These are phyloP conservation scores for Ophiostoma tasmaniense DNA, from an alignment of 2,329 filamentous ascomycete genomes.

Conservation along the genomic window DNA sequence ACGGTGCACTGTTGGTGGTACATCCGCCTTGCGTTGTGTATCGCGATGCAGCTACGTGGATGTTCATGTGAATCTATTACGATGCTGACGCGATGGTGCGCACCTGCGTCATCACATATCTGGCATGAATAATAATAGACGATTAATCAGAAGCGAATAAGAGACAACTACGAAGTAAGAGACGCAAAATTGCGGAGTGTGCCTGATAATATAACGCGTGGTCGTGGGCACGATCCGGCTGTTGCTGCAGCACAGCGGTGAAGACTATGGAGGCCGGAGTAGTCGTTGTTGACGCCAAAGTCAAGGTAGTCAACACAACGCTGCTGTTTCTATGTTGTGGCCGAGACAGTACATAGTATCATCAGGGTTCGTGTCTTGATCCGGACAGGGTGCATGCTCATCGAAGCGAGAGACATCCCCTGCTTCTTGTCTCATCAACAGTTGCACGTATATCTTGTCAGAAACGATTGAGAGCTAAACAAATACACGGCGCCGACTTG, in stretches of 20 bases:
- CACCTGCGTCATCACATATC: neutral
- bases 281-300: no score
- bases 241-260: neutral
- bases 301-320: no score
- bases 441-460: neutral
- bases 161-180: no score
- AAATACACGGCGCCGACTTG: neutral
- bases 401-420: slow-evolving; percentile 8
- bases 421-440: neutral
- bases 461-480: no score
- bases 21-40: neutral
- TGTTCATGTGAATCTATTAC: neutral
- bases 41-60: no score
- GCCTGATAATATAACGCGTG: neutral
- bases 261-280: neutral
- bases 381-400: neutral
- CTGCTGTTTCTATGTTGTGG: neutral
- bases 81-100: neutral
- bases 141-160: no score
- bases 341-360: neutral
- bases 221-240: neutral
- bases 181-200: neutral
- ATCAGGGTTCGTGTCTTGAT: neutral
- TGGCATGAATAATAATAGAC: neutral
- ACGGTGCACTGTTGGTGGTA: neutral